Base-by-base conservation (phyloP, 306 rosid genomes). In the Gastrolobium bilobum region DNA sequence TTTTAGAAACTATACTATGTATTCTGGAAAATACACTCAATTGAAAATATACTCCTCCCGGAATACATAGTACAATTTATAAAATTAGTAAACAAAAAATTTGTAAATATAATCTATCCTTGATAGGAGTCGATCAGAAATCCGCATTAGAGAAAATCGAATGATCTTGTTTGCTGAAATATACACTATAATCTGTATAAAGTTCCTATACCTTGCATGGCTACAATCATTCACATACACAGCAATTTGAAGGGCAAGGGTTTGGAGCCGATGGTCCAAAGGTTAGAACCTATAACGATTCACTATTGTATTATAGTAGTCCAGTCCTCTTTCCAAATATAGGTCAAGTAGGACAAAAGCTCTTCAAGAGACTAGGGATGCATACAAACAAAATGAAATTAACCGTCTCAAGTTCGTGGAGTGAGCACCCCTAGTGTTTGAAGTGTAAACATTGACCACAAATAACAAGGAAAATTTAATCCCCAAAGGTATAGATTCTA, bases 361-460 rank as follows among this genome's bases (percentile, higher is more conserved):
- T 58, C 65, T 63, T 42, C 52, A 3, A 64, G 4, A 9, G 37
- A 15, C 44, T 4, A 38, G 51, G 51, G 15, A 10, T 68, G 29
- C 42, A n/a, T 40, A 53, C 38, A 53, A 43, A 53, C 14, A 77
- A 44, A 65, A 68, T 52, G 67, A 52, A 51, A 37, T 48, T 40
- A 70, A 35, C 15, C 50, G 4, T 33, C 67, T 15, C 59, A 33
- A 68, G 30, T 30, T 68, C 20, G 31, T 3, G 40, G n/a, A 38
- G 5, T 30, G 26, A 61, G 34, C 0, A 52, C 42, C 78, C 48
- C 33, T 74, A 33, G 59, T 33, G 46, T 20, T 10, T 60, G 20
- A 44, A 60, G 35, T 42, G 10, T 47, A 60, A 10, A n/a, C 47
- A 72, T 30, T 43, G 8, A 73, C 43, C 13, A 43, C 10, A 42